Percentiles rank a stretch among this genome's conserved stretches.
Conservation (phyloP, 371 early-diverging fungal species). For the Haplosporangium sp. region DNA sequence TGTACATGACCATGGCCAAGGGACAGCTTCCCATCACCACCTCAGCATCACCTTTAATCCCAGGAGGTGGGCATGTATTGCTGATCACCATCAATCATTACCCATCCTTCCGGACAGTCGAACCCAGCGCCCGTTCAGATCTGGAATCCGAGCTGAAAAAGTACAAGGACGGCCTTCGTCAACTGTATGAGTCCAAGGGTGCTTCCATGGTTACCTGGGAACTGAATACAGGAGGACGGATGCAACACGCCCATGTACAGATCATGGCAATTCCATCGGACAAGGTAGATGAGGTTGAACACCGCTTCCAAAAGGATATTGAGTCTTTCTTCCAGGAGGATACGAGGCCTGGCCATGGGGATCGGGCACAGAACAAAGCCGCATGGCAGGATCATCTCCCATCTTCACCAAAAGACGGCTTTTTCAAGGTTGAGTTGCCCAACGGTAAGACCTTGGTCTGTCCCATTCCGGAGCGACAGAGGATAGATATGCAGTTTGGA, state of each 20-base stretch:
- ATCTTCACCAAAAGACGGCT: constrained; percentile 56
- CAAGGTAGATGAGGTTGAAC: constrained; percentile 54
- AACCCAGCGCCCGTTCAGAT: constrained; percentile 55
- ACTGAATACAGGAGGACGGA: constrained; percentile 62
- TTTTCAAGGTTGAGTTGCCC: constrained; percentile 75
- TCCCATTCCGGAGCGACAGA: constrained; percentile 57
- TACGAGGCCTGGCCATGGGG: constrained; percentile 38
- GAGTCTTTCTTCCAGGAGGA: constrained; percentile 53
- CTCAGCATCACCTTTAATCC: constrained; percentile 45
- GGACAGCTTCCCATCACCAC: constrained; percentile 59
- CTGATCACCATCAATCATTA: constrained; percentile 82
- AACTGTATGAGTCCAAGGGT: constrained; percentile 61
- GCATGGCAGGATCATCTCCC: constrained; percentile 58
- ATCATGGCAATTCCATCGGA: constrained; percentile 62
- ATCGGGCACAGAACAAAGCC: constrained; percentile 3
- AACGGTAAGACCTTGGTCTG: constrained; percentile 61
- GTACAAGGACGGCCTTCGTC: constrained; percentile 64
- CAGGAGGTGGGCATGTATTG: constrained; percentile 79
- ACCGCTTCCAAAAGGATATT: constrained; percentile 28
- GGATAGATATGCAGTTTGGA: constrained; percentile 80
- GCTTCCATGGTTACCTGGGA: constrained; percentile 79
- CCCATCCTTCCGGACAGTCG: constrained; percentile 61
- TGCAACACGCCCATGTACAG: constrained; percentile 79
- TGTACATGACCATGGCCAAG: constrained; percentile 83
- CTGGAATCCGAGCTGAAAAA: constrained; percentile 67